Base-by-base conservation (phyloP, 345 rosid species). In the Eucalyptus fibrosa region DNA sequence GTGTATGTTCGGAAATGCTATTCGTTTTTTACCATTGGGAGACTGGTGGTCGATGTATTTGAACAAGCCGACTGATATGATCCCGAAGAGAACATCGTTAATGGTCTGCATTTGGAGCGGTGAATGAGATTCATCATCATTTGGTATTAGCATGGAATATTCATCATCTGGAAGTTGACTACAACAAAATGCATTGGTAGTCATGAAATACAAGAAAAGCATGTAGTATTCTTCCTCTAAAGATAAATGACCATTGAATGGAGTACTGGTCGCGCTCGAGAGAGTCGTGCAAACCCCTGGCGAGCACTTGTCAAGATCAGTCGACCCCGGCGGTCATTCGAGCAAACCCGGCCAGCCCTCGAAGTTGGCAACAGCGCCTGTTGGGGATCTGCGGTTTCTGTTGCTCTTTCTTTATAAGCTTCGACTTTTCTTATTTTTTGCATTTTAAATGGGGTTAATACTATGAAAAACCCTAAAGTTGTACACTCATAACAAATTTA, bases 81-180 rank as follows among this genome's bases (percentile, higher is more conserved):
- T 90, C 30, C 94, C 95, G 17, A 94, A 92, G 18, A 96, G 92
- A 69, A 96, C 97, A 85, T 96, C 97, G 26, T 95, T 96, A n/a
- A 96, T 91, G 26, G 96, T 96, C 95, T 95, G 92, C 91, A 90
- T 44, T 40, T 69, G 44, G 24, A 69, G 81, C 81, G 18, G 0
- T 18, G 42, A 32, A 69, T 32, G 42, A 69, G 44, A 69, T 69
- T 32, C 80, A 67, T 67, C 80, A 16, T 32, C 80, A 16, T 16
- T 32, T n/a, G 23, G 40, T 67, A 67, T 32, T 8, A 32, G 12
- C 80, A 67, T 16, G 7, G 55, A 50, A 50, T 50, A 50, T 17
- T 50, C 21, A 2, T 69, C 81, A 69, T 18, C 11, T 32, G 24
- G 24, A 55, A 55, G 9, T 55, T 69, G 19, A 32, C 24, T 12